Evolutionary conservation across 2,329 filamentous ascomycete genomes (phyloP).

Genomic region (Aspergillus phoenicis): DNA sequence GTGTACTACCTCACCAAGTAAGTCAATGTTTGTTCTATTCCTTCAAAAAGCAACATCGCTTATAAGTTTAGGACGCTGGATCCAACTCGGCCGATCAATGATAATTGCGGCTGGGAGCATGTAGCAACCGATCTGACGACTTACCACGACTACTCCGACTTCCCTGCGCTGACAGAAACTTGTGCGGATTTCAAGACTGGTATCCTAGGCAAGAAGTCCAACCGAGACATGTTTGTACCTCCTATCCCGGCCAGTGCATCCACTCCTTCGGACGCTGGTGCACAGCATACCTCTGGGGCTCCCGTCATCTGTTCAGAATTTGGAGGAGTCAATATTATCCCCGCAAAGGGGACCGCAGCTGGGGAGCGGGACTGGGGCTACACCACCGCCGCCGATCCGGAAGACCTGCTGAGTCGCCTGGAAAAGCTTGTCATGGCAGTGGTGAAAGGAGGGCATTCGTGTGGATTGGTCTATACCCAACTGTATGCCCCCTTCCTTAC

Average conservation of each 20-base stretch:
- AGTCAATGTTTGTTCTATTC: neutral
- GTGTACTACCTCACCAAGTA: conserved; percentile 68
- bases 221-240: conserved; percentile 58
- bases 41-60: neutral
- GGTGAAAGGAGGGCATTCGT: conserved; percentile 58
- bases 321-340: conserved; percentile 67
- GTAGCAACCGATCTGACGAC: conserved; percentile 66
- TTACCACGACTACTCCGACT: conserved; percentile 69
- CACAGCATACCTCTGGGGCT: conserved; percentile 55
- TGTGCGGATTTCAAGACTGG: conserved; percentile 54
- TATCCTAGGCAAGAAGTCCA: conserved; percentile 58
- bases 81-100: conserved; percentile 65
- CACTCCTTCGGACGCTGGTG: conserved; percentile 49
- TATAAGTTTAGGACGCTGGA: conserved; percentile 53
- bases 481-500: conserved; percentile 48
- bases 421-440: conserved; percentile 62
- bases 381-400: conserved; percentile 63
- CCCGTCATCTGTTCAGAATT: conserved; percentile 70
- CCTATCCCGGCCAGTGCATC: conserved; percentile 39
- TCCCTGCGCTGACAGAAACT: conserved; percentile 56
- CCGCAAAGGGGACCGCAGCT: conserved; percentile 42
- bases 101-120: conserved; percentile 74
- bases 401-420: conserved; percentile 61
- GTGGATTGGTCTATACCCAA: conserved; percentile 69
- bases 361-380: conserved; percentile 66